A percentile compares a stretch with the other conserved stretches of the same genome.
Evolutionary conservation across 2,329 filamentous ascomycete species (phyloP).

Genomic region (Ophiocordyceps australis): DNA sequence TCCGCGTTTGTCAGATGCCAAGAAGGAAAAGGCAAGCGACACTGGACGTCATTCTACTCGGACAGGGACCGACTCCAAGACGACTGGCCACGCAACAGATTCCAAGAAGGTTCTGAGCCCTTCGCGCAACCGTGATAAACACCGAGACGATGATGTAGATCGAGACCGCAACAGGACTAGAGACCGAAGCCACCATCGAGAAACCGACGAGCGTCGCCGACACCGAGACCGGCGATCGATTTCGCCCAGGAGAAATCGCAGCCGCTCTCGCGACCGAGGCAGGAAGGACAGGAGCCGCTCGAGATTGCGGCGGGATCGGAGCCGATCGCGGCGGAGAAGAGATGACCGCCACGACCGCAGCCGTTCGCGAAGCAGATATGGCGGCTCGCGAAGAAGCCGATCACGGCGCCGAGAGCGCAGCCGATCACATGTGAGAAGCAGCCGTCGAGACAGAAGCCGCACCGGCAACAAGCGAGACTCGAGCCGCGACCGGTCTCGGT

Average conservation of each 20-base stretch:
- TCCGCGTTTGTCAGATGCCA: constrained; percentile 21
- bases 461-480: constrained; percentile 7
- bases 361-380: constrained; percentile 14
- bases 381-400: constrained; percentile 15
- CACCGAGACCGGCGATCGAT: constrained; percentile 17
- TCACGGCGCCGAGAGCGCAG: constrained; percentile 17
- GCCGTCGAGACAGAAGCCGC: constrained; percentile 13
- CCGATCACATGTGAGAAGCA: constrained; percentile 13
- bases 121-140: constrained; percentile 11
- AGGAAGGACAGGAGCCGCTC: constrained; percentile 19
- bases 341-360: constrained; percentile 14
- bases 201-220: constrained; percentile 11
- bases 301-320: constrained; percentile 17
- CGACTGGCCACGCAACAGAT: constrained; percentile 14
- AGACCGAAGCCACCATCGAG: constrained; percentile 11
- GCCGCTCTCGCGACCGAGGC: constrained; percentile 12
- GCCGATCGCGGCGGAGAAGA: constrained; percentile 17
- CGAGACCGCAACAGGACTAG: constrained; percentile 10
- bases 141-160: constrained; percentile 9
- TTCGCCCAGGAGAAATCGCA: constrained; percentile 17
- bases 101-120: too few relatives aligned
- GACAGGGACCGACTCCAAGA: constrained; percentile 8
- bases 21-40: constrained; percentile 15
- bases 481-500: constrained; percentile 7
- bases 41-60: constrained; percentile 8